phyloP scores from a whole-genome alignment of 306 rosid species.

The Vigna reflexopilosa region DNA sequence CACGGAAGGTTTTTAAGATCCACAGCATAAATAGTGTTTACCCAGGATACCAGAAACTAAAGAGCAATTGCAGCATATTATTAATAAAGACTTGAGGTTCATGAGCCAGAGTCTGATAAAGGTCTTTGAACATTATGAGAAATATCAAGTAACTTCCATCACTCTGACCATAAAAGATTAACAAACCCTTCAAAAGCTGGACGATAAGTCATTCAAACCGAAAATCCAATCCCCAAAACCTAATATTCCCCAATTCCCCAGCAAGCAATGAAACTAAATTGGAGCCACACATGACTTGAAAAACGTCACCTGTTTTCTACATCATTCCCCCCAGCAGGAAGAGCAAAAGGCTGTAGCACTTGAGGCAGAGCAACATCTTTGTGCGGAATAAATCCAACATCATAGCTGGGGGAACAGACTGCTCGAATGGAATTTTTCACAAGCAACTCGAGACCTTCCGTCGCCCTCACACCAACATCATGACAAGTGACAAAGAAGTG shows the following conservation, averaged over 20 bases:
- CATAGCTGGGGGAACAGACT: slow-evolving; percentile 97
- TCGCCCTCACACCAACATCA: slow-evolving; percentile 97
- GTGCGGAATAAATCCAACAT: slow-evolving; percentile 97
- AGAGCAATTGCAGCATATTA: slow-evolving; percentile 4
- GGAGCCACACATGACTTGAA: slow-evolving; percentile 11
- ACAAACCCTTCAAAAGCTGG: slow-evolving; percentile 6
- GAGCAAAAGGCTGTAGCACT: slow-evolving; percentile 96
- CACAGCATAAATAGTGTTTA: slow-evolving; percentile 3
- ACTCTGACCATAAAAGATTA: slow-evolving; percentile 32
- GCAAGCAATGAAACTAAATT: not conserved
- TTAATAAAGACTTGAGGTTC: not conserved
- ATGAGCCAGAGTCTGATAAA: slow-evolving; percentile 13
- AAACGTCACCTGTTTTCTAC: slow-evolving; percentile 73
- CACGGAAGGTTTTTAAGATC: slow-evolving; percentile 28
- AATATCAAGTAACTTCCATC: slow-evolving; percentile 6
- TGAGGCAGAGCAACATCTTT: slow-evolving; percentile 97
- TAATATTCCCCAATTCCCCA: not conserved
- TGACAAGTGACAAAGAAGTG: slow-evolving; percentile 97
- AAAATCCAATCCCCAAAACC: slow-evolving; percentile 27
- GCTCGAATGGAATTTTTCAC: slow-evolving; percentile 94
- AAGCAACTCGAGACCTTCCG: slow-evolving; percentile 85
- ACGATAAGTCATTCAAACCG: slow-evolving; percentile 22
- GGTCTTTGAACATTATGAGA: slow-evolving; percentile 10
- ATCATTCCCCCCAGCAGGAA: slow-evolving; percentile 95
- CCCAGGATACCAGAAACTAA: slow-evolving; percentile 10